Conservation (phyloP, 495 filamentous ascomycete genomes). For the Neurospora sp. region DNA sequence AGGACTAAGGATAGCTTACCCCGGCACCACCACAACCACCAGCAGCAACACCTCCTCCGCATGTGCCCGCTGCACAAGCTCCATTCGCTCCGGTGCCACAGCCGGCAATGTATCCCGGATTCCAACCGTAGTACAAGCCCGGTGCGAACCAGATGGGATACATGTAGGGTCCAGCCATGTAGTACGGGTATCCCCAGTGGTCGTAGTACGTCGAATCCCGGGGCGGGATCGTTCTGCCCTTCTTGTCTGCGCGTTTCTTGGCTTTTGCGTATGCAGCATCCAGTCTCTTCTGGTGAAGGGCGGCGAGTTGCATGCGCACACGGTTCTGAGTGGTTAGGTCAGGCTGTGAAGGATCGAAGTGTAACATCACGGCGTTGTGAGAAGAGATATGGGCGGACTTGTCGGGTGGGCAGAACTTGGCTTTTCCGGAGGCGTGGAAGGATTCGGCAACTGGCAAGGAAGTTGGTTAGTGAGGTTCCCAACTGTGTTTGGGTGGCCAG, state of each 20-base stretch:
- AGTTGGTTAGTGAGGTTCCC: slow-evolving; percentile 18
- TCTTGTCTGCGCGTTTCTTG: slow-evolving; percentile 49
- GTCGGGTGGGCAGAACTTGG: slow-evolving; percentile 42
- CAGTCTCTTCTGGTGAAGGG: slow-evolving; percentile 39
- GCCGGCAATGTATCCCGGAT: slow-evolving; percentile 28
- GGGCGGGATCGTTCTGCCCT: slow-evolving; percentile 39
- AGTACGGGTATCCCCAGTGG: slow-evolving; percentile 43
- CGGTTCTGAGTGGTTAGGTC: slow-evolving; percentile 34
- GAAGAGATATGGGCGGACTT: slow-evolving; percentile 63
- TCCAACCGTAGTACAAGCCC: slow-evolving; percentile 19
- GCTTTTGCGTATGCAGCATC: slow-evolving; percentile 53
- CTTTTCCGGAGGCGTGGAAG: slow-evolving; percentile 44
- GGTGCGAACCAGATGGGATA: slow-evolving; percentile 24
- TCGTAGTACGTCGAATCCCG: slow-evolving; percentile 41
- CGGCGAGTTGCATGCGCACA: slow-evolving; percentile 40
- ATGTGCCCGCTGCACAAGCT: slow-evolving; percentile 13
- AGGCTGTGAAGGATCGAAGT: slow-evolving; percentile 32
- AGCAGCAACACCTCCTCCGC: slow-evolving; percentile 25
- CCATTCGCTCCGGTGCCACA: slow-evolving; percentile 9
- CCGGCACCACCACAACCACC: slow-evolving; percentile 26
- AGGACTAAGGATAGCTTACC: background rate
- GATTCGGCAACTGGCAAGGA: slow-evolving; percentile 35
- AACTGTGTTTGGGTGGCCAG: background rate
- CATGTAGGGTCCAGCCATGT: slow-evolving; percentile 27
- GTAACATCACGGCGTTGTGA: slow-evolving; percentile 45